Evolutionary conservation across 2,329 filamentous ascomycete species (phyloP).

Genomic region (Aspergillus texensis): DNA sequence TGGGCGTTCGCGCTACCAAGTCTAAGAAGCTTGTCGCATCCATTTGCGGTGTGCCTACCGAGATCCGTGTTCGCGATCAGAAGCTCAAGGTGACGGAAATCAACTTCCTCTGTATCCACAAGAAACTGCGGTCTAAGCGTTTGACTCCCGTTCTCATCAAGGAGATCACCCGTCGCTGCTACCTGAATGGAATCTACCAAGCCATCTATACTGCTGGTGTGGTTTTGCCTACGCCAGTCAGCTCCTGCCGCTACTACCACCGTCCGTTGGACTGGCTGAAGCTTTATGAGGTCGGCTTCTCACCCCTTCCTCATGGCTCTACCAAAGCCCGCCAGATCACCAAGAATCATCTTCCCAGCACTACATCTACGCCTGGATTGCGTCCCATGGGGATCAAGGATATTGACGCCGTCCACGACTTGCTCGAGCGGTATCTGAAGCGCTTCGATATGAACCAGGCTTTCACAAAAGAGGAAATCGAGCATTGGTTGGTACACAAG

Average conservation of each 20-base stretch:
- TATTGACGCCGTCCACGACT: slow-evolving; percentile 70
- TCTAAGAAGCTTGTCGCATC: slow-evolving; percentile 90
- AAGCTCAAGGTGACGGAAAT: slow-evolving; percentile 82
- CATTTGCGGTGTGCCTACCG: slow-evolving; percentile 89
- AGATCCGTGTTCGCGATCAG: slow-evolving; percentile 76
- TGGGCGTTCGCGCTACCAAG: slow-evolving; percentile 82
- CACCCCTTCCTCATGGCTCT: slow-evolving; percentile 78
- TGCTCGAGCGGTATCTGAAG: slow-evolving; percentile 76
- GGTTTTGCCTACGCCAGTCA: slow-evolving; percentile 86
- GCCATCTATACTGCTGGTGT: slow-evolving; percentile 94
- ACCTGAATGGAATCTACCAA: slow-evolving; percentile 84
- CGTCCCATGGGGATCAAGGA: slow-evolving; percentile 80
- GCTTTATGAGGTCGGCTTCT: slow-evolving; percentile 92
- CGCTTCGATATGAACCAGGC: slow-evolving; percentile 84
- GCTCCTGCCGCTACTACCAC: slow-evolving; percentile 94
- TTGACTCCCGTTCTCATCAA: slow-evolving; percentile 95
- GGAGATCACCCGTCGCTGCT: slow-evolving; percentile 91
- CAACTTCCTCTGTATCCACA: slow-evolving; percentile 98
- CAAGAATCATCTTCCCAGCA: slow-evolving; percentile 79
- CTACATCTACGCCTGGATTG: slow-evolving; percentile 72
- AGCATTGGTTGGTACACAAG: slow-evolving; percentile 83
- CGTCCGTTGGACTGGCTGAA: slow-evolving; percentile 94
- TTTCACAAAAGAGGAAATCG: slow-evolving; percentile 77
- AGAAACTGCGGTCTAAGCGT: slow-evolving; percentile 92
- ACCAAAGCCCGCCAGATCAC: slow-evolving; percentile 83